Conservation (phyloP, 116 monocot genomes). For the Papilionanthe hybrid region DNA sequence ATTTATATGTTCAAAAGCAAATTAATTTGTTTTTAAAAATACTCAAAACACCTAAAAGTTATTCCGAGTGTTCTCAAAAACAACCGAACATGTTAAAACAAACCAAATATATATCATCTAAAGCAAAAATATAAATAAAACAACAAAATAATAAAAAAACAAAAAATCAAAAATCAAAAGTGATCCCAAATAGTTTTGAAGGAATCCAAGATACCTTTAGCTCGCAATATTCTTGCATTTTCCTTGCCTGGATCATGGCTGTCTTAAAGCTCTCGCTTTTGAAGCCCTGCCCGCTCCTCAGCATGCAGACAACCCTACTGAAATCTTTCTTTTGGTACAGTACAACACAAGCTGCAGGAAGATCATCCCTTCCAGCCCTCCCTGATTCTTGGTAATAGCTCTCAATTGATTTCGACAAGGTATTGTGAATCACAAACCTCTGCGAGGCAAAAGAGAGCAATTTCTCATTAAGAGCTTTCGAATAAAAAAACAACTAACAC, state of each 20-base stretch:
- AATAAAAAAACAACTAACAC: not conserved
- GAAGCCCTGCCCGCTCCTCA: slow-evolving; percentile 50
- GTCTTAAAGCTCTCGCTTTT: slow-evolving; percentile 69
- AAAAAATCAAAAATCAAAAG: too few species aligned
- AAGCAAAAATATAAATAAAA: too few species aligned
- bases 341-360: slow-evolving; percentile 64
- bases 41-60: too few species aligned
- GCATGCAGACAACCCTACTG: slow-evolving; percentile 95
- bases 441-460: slow-evolving; percentile 11
- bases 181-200: too few species aligned
- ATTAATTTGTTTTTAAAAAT: too few species aligned
- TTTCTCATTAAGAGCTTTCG: not conserved
- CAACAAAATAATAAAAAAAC: too few species aligned
- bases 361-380: slow-evolving; percentile 85
- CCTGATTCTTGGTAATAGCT: slow-evolving; percentile 99
- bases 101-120: too few species aligned
- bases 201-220: slow-evolving; percentile 53
- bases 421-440: slow-evolving; percentile 91
- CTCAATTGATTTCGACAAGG: slow-evolving; percentile 93
- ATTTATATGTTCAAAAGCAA: too few species aligned
- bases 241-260: slow-evolving; percentile 92
- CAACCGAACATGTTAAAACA: too few species aligned
- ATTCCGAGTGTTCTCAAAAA: too few species aligned
- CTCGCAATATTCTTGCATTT: slow-evolving; percentile 94
- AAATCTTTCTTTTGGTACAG: slow-evolving; percentile 98